These are phyloP conservation scores for Kalanchoe fedtschenkoi DNA, from an alignment of 164 flowering plant genomes.

Conservation along the genomic window DNA sequence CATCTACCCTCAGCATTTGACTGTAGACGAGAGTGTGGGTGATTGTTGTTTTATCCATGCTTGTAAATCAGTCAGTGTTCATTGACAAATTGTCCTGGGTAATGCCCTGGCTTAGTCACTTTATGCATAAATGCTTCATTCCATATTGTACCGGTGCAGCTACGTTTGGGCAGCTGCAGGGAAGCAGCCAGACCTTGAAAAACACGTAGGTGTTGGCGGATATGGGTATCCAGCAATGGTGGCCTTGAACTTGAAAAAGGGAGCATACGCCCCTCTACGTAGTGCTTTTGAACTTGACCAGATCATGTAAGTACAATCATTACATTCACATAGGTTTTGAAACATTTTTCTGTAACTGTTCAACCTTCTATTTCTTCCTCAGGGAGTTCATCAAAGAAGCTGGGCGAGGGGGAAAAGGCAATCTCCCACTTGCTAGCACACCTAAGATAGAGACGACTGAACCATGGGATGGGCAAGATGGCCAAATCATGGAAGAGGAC, in stretches of 20 bases:
- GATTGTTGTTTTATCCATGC: too few relatives aligned
- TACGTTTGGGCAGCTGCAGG: slow-evolving; percentile 93
- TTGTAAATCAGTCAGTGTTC: too few relatives aligned
- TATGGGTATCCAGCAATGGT: slow-evolving; percentile 96
- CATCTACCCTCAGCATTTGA: too few relatives aligned
- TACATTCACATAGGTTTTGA: not conserved
- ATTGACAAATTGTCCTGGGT: not conserved
- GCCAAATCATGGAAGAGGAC: slow-evolving; percentile 79
- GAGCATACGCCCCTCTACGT: slow-evolving; percentile 79
- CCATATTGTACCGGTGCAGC: slow-evolving; percentile 33
- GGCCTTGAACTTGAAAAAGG: slow-evolving; percentile 79
- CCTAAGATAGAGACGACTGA: slow-evolving; percentile 54
- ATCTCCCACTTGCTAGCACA: slow-evolving; percentile 46
- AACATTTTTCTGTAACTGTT: not conserved
- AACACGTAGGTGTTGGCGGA: slow-evolving; percentile 88
- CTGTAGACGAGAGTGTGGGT: too few relatives aligned
- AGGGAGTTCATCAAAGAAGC: slow-evolving; percentile 90
- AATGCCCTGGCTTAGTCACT: not conserved
- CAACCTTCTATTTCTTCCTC: slow-evolving; percentile 16
- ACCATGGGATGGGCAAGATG: slow-evolving; percentile 98
- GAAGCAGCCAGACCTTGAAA: slow-evolving; percentile 87
- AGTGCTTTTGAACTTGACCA: slow-evolving; percentile 86
- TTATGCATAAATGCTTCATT: not conserved
- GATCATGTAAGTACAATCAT: slow-evolving; percentile 39
- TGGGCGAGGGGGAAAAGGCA: slow-evolving; percentile 84